A percentile compares a stretch with the other conserved stretches of the same genome.
Conservation (phyloP, 805 yeast species). For the Tetrapisispora nanseiensis region DNA sequence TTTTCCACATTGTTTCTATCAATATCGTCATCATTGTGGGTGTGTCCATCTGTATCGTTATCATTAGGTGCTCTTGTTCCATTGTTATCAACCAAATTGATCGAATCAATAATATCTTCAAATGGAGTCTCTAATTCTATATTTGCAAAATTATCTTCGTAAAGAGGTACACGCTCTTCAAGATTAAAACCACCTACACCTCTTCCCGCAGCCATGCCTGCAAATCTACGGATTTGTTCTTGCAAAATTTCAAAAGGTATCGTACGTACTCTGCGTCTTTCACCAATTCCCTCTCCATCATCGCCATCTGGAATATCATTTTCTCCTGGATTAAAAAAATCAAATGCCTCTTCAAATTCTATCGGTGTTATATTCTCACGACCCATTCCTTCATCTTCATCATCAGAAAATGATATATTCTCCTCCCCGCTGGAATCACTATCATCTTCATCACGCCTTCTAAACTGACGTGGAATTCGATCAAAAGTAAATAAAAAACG, state of each 20-base stretch:
- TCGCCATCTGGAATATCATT: constrained; percentile 8
- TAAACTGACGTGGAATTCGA: constrained; percentile 10
- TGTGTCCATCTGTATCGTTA: not conserved
- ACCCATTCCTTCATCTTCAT: constrained; percentile 12
- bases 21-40: not conserved
- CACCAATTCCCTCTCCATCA: constrained; percentile 18
- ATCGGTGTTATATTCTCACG: constrained; percentile 11
- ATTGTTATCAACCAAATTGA: not conserved
- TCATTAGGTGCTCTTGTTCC: not conserved
- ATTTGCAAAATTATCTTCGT: too few relatives aligned
- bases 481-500: constrained; percentile 16
- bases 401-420: constrained; percentile 9
- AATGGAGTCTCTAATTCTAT: not conserved
- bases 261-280: constrained; percentile 9
- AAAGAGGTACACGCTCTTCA: too few relatives aligned
- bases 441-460: constrained; percentile 13
- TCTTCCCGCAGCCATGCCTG: not conserved
- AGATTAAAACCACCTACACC: not conserved
- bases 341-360: constrained; percentile 4
- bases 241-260: not conserved
- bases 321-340: not conserved
- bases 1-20: not conserved
- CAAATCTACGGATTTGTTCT: constrained; percentile 2
- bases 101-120: not conserved
- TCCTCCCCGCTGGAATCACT: constrained; percentile 12